These are phyloP conservation scores for Scalesia atractyloides DNA, from an alignment of 129 eudicot genomes.

Conservation along the genomic window DNA sequence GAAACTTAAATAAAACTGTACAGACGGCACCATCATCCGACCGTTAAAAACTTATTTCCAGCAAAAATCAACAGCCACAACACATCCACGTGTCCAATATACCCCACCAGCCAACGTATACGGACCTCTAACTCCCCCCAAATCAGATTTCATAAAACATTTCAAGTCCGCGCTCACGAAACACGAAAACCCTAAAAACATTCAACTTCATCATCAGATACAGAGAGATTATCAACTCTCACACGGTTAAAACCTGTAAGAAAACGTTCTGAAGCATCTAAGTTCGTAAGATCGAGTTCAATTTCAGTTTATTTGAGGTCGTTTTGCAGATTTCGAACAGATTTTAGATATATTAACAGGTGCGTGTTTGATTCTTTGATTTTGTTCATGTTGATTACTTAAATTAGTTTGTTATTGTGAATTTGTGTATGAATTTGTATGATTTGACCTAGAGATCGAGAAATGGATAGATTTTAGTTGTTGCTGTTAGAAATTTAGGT, in stretches of 20 bases:
- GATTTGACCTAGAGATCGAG: conserved; percentile 10
- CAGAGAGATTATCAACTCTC: conserved; percentile 18
- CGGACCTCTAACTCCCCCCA: conserved; percentile 25
- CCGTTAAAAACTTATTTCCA: not conserved
- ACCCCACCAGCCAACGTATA: conserved; percentile 4
- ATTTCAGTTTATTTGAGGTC: not conserved
- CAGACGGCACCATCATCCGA: not conserved
- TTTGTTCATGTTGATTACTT: not conserved
- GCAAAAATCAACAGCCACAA: conserved; percentile 5
- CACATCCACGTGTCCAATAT: conserved; percentile 13
- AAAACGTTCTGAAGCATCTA: conserved; percentile 10
- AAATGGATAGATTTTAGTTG: conserved; percentile 5
- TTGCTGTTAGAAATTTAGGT: conserved; percentile 3
- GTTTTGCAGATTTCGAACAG: conserved; percentile 22
- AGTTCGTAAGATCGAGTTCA: not conserved
- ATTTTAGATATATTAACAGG: not conserved
- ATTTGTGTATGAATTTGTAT: not conserved
- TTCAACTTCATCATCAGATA: conserved; percentile 19
- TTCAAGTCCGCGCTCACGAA: conserved; percentile 32
- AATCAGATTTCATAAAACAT: conserved; percentile 26
- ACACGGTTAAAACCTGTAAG: conserved; percentile 11
- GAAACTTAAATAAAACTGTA: too few species aligned
- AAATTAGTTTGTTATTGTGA: not conserved
- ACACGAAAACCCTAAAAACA: conserved; percentile 14
- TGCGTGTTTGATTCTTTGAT: not conserved